Base-by-base conservation (phyloP, 139 green algal genomes). In the Coelastrella sp. region DNA sequence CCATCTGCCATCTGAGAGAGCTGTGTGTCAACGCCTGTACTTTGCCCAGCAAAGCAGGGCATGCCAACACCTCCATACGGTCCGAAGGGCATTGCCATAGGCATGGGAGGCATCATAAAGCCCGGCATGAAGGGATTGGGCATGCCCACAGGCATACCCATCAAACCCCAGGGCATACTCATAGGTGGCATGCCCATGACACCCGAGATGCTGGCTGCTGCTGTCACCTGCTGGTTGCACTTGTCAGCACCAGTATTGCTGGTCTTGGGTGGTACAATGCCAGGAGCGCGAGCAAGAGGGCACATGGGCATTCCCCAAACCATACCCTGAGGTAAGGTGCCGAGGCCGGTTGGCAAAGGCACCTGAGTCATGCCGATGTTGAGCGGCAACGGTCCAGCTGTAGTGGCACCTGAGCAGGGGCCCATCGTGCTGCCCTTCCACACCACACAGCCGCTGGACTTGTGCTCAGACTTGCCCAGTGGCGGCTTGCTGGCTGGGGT, bases 231-330 rank as follows among this genome's bases (percentile, higher is more conserved):
- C 71, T 79, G 62, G 41, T n/a, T 62, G 41, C 25, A 53, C 19
- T 5, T 69, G 62, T 45, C 40, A 81, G 45, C 6, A 8, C 40
- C 27, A 59, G 19, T 67, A 59, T 41, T 59, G 32, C 21, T 50
- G 23, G 7, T 53, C n/a, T 21, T 25, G 8, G 79, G 64, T 27
- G 79, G 79, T 30, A 85, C 79, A 45, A 85, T 85, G 64, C 79
- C 79, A 25, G 79, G 79, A 32, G 79, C 79, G 19, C 79, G 79
- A 35, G 45, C 79, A 21, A 85, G 48, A 11, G 79, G 79, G 78
- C 78, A 84, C 79, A 85, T 85, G 35, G 79, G 79, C 79, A 85
- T 85, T 9, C 79, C 79, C 79, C 79, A 85, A 3, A 85, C 79
- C 79, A 85, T 85, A 15, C 79, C 79, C 23, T 67, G 63, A 11